A percentile compares a stretch with the other conserved stretches of the same genome.
Evolutionary conservation across 306 rosid genomes (phyloP).

Genomic region (Cucumis cinereus): DNA sequence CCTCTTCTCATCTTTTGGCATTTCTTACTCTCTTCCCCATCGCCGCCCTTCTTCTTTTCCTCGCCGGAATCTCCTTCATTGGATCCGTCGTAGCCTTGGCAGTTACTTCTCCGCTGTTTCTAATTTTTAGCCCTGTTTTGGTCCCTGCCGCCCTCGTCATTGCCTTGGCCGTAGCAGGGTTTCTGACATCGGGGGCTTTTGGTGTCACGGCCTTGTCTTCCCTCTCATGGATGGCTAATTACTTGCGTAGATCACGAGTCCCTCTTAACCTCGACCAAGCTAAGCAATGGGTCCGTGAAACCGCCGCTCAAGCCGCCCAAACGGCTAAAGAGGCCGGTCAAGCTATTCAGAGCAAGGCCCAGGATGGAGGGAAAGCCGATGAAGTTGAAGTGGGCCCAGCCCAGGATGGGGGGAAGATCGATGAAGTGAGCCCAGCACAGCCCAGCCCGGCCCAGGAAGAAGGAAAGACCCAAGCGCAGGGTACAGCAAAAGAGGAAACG

Average conservation of each 20-base stretch:
- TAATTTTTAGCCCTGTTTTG: slow-evolving; percentile 38
- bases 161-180: slow-evolving; percentile 22
- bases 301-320: slow-evolving; percentile 8
- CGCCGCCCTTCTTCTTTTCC: slow-evolving; percentile 26
- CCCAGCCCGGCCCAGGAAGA: background rate
- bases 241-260: slow-evolving; percentile 13
- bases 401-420: background rate
- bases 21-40: slow-evolving; percentile 26
- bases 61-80: slow-evolving; percentile 26
- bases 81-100: slow-evolving; percentile 28
- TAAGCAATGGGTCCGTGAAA: slow-evolving; percentile 14
- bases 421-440: background rate
- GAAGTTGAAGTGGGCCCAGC: background rate
- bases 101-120: slow-evolving; percentile 20
- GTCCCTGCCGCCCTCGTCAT: slow-evolving; percentile 25
- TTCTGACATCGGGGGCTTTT: slow-evolving; percentile 32
- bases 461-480: background rate
- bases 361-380: background rate
- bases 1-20: slow-evolving; percentile 15
- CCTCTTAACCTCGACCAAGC: slow-evolving; percentile 14
- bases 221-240: slow-evolving; percentile 29
- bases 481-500: background rate
- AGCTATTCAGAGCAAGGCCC: slow-evolving; percentile 5
- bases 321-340: slow-evolving; percentile 1
- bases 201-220: slow-evolving; percentile 39